phyloP scores from a whole-genome alignment of 495 filamentous ascomycete species.

The Daldinia bambusicola region DNA sequence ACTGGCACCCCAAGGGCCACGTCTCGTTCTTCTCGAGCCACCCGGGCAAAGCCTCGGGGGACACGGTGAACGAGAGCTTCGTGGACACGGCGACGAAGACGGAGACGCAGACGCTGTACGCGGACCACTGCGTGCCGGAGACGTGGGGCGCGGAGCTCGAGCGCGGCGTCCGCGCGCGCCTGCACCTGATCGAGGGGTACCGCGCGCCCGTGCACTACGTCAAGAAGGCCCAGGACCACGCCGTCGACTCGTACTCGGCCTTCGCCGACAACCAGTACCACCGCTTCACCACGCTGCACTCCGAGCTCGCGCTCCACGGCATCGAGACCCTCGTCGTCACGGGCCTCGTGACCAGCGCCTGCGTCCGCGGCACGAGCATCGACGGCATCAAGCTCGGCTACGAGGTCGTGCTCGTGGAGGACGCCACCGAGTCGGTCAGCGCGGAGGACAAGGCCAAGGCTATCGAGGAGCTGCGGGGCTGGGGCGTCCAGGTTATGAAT shows the following conservation, averaged over 20 bases:
- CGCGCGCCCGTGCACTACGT: constrained; percentile 45
- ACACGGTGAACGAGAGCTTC: constrained; percentile 41
- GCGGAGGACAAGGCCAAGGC: constrained; percentile 38
- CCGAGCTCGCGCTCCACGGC: constrained; percentile 41
- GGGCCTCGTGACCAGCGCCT: constrained; percentile 47
- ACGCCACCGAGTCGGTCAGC: constrained; percentile 43
- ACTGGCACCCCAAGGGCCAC: constrained; percentile 44
- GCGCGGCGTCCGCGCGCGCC: constrained; percentile 36
- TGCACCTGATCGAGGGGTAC: constrained; percentile 46
- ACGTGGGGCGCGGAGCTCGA: constrained; percentile 48
- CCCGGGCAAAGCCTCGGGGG: constrained; percentile 28
- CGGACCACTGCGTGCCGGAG: constrained; percentile 46
- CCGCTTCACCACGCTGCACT: constrained; percentile 47
- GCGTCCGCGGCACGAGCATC: constrained; percentile 49
- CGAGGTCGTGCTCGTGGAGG: constrained; percentile 45
- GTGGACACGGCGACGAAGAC: constrained; percentile 38
- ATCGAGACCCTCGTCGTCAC: constrained; percentile 46
- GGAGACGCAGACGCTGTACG: constrained; percentile 44
- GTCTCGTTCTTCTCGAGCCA: constrained; percentile 46
- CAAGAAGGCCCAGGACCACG: constrained; percentile 51
- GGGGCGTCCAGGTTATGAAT: constrained; percentile 47
- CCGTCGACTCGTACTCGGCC: constrained; percentile 46
- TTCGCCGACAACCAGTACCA: constrained; percentile 51
- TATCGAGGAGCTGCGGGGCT: constrained; percentile 42
- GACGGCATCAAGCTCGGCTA: constrained; percentile 48